Base-by-base conservation (phyloP, 441 rosid genomes). In the Breynia disticha region DNA sequence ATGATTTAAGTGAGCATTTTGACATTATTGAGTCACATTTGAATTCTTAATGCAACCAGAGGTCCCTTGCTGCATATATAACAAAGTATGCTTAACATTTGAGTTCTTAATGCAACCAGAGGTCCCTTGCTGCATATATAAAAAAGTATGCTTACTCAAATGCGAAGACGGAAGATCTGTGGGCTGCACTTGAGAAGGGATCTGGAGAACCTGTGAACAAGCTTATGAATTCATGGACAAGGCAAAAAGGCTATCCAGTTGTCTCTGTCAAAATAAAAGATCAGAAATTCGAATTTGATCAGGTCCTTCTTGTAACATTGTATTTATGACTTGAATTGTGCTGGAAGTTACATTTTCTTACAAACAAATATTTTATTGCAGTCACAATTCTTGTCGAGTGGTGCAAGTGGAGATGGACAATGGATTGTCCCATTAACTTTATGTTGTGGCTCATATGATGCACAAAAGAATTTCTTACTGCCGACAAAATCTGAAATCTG, bases 401-500 rank as follows among this genome's bases (percentile, higher is more conserved):
- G 97, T 70, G 64, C 80, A 24, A 70, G 43, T 44, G 99, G 95
- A 47, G 86, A 86, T 59, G 97, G 99, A 48, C 86, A 79, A 41
- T 93, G 99, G 99, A 84, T 78, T 67, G 95, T 93, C 46, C 99
- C 99, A 41, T 68, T 89, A 71, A 93, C 95, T 52, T 61, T 86
- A 51, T 84, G 86, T 56, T 72, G 76, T 62, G 84, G 93, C 51
- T 83, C 95, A 21, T 89, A 89, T 68, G 80, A 86, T 66, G 60
- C 14, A 48, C 68, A 63, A 60, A 79, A 83, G 71, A 93, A 67
- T 69, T 84, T 89, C 71, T 68, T 93, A 16, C 62, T 89, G 67
- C 76, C 86, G 68, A 69, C 80, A 52, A 82, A 81, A 69, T 76
- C 90, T 11, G 79, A 73, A 73, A 62, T 71, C 55, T 65, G 65